Conservation (phyloP, 2,329 filamentous ascomycete genomes). For the Hypoxylon sp. region DNA sequence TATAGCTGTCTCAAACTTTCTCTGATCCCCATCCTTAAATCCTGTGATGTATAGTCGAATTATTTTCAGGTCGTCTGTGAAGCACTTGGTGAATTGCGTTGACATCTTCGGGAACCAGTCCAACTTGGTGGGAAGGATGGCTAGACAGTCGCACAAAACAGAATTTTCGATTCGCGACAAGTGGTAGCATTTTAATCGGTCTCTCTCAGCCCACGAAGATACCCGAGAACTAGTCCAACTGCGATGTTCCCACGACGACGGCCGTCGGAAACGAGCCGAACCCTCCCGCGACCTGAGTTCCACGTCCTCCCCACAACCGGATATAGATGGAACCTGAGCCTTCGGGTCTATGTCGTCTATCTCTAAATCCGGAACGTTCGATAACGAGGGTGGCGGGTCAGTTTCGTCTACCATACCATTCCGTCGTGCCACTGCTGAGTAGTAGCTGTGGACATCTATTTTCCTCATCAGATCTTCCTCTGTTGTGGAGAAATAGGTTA, state of each 20-base stretch:
- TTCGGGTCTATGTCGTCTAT: not conserved
- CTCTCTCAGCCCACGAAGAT: no score
- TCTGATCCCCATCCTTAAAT: not conserved
- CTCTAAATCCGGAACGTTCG: not conserved
- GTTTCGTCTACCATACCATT: not conserved
- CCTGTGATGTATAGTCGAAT: slow-evolving; percentile 1
- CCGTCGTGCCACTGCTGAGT: not conserved
- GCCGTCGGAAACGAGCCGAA: not conserved
- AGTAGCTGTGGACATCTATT: not conserved
- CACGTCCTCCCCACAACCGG: not conserved
- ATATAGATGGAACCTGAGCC: not conserved
- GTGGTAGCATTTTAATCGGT: not conserved
- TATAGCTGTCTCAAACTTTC: not conserved
- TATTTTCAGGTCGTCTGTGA: not conserved
- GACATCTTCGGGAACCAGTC: not conserved
- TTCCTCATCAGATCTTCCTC: not conserved
- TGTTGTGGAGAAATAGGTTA: not conserved
- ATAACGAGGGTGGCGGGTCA: not conserved
- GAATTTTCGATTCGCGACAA: not conserved
- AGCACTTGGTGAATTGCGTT: not conserved
- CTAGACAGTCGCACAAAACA: not conserved
- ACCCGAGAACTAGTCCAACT: not conserved
- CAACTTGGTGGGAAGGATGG: not conserved
- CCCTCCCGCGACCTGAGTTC: no score
- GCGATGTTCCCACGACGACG: not conserved